Base-by-base conservation (phyloP, 2,329 filamentous ascomycete species). In the Aspergillus sp. region DNA sequence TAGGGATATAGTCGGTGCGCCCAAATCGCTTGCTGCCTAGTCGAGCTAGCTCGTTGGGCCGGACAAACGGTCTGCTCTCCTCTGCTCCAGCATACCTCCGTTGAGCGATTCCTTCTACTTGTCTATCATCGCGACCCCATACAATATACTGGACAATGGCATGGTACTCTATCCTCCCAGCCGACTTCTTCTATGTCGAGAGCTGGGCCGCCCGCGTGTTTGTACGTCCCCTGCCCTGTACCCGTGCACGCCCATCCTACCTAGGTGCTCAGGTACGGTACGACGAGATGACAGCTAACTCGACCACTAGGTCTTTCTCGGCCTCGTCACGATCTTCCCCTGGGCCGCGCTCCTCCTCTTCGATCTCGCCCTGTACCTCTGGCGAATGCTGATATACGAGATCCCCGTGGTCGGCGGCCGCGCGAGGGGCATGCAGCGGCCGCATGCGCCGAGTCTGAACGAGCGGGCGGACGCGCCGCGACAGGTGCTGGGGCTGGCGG, bases 81-180 rank as follows among this genome's bases (percentile, higher is more conserved):
- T 17, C n/a, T n/a, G n/a, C n/a, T n/a, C n/a, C 16, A 26, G 8
- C 7, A 43, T 35, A 30, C 47, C 22, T n/a, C 16, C 24, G 36
- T 26, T 17, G 13, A 22, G 22, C 22, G 22, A n/a, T 22, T 7
- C 22, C 22, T 22, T 7, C 22, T 22, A 22, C 22, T 6, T 7
- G 2, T 11, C 8, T 30, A 30, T 30, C 26, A 30, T 10, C 24
- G 24, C 8, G 26, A 4, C 10, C 10, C 26, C 3, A 30, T 8
- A 11, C 22, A 7, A 24, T 24, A 30, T 30, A n/a, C 35, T 20
- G 42, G 8, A 30, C n/a, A 53, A 88, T 88, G 85, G 79, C 80
- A 42, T 80, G 82, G 76, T 83, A 84, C 58, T 87, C 85, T 2
- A 79, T 88, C 53, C 78, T 88, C 32, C 85, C 85, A 1, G 73